A percentile compares a stretch with the other conserved stretches of the same genome.
phyloP scores from a whole-genome alignment of 2,329 filamentous ascomycete genomes.

The Fusarium guadeloupense region DNA sequence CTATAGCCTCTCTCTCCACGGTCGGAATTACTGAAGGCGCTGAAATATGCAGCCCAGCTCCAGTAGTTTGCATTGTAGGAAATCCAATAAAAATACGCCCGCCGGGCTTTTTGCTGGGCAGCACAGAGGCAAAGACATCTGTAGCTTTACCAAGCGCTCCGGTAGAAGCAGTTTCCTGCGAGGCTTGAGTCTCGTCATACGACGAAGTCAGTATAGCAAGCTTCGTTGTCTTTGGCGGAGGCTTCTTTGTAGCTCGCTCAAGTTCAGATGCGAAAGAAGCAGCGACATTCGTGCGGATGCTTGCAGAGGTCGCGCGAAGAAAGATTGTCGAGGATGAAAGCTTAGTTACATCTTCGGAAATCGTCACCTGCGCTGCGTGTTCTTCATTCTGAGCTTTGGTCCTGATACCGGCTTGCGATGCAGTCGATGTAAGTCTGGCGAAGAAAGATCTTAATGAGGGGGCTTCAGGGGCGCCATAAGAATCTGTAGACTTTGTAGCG shows the following conservation, averaged over 20 bases:
- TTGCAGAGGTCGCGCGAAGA: constrained; percentile 85
- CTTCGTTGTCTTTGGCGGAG: constrained; percentile 86
- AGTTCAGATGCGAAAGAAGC: constrained; percentile 82
- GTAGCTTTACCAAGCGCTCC: constrained; percentile 64
- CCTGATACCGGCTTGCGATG: constrained; percentile 60
- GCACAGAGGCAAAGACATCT: constrained; percentile 88
- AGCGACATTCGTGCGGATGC: constrained; percentile 78
- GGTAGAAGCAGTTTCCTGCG: constrained; percentile 60
- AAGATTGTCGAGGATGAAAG: constrained; percentile 83
- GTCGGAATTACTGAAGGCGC: constrained; percentile 97
- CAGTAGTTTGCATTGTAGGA: constrained; percentile 96
- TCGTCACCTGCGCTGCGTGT: constrained; percentile 66
- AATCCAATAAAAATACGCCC: constrained; percentile 98
- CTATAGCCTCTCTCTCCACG: constrained; percentile 95
- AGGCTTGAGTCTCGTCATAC: constrained; percentile 80
- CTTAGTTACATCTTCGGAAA: constrained; percentile 76
- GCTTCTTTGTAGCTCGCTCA: constrained; percentile 96
- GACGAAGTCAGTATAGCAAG: constrained; percentile 91
- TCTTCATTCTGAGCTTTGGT: constrained; percentile 71
- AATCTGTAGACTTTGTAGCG: constrained; percentile 55
- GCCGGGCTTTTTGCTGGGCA: constrained; percentile 82
- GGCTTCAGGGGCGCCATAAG: constrained; percentile 58
- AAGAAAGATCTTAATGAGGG: constrained; percentile 83
- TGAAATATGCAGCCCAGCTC: constrained; percentile 91
- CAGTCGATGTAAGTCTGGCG: constrained; percentile 72